Base-by-base conservation (phyloP, 2,329 filamentous ascomycete genomes). In the Chalaropsis ovoidea region DNA sequence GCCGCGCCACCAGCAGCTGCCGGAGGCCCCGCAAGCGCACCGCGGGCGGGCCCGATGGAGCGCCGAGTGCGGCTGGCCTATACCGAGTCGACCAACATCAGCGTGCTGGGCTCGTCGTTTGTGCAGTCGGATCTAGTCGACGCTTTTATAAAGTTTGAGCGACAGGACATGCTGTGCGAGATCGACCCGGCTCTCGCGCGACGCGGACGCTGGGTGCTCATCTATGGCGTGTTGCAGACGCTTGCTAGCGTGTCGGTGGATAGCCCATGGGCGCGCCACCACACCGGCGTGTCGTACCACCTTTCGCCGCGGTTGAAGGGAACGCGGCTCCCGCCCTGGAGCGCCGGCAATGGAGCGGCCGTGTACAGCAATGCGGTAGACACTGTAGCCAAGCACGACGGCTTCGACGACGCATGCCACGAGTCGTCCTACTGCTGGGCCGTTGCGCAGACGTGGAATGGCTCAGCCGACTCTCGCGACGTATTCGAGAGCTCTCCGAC, bases 141-240 rank as follows among this genome's bases (percentile, higher is more conserved):
- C 47, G 77, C 77, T 1, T 85, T 82, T 69, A 75, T 79, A 65
- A 76, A 77, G 63, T 84, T 84, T 69, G 83, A 86, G 69, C 83
- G 83, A 72, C 69, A 72, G 0, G 82, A 86, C 68, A 75, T 73
- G 3, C 72, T 80, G 1, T 76, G 76, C 27, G 77, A 80, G 49
- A 72, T 82, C 8, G 80, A 84, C 68, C 82, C 82, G 0, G 79
- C 77, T 62, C 77, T 76, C 19, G 82, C 82, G 2, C 80, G 84
- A 1, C 78, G 80, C 11, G 83, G 81, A 10, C 80, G 84, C 24
- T 86, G 84, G 84, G 75, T 84, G 3, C 74, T 86, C 2, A 77
- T 86, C 24, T 86, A 86, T 70, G 81, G 80, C 2, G 74, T 86
- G 11, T 73, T 86, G 17, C 84, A 86, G 72, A 81, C 80, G 0